Evolutionary conservation across 2,329 filamentous ascomycete genomes (phyloP), one percentile per base, ranked within the genome.

Genomic region (Xylaria sp.): DNA sequence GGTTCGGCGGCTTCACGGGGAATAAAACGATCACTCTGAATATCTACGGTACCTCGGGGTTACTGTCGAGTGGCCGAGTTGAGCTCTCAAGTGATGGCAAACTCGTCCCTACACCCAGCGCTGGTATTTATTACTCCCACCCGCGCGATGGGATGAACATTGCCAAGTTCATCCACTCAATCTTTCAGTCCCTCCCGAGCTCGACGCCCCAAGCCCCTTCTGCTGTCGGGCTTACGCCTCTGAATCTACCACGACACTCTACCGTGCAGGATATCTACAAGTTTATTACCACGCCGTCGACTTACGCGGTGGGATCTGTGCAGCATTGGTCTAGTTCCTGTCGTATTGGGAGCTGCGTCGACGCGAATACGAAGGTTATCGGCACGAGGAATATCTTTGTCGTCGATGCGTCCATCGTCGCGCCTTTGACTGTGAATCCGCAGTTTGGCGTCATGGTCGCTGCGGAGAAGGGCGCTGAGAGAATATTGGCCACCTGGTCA

Each of bases 311-410:
- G 2, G 82, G 82, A 2, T 73, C 79, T 6, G 82, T 84, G 9
- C 81, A 84, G 64, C 84, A 86, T 66, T 86, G 82, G 82, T 82
- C 78, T 31, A 81, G 79, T 58, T 82, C 79, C 33, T 86, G 83
- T 70, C 70, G 81, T 19, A 77, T 85, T n/a, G 81, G 78, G 0
- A 71, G 68, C 14, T 85, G 83, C 62, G 83, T 84, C 0, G 83
- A 85, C 67, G 61, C 65, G 0, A 73, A 83, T 61, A 77, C 82
- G 1, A 74, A 73, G 60, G 82, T 85, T 0, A 72, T 79, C 6
- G 82, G 83, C 0, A 83, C 79, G 65, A 62, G 75, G 1, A 85
- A 85, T 67, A 70, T 85, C 23, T 79, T 82, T 60, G 82, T 85
- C 1, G 76, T 85, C 3, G 83, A 85, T 69, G 79, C 78, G 0